Evolutionary conservation across 2,329 filamentous ascomycete species (phyloP), one percentile per base, ranked within the genome.

Genomic region (Aureobasidium sp.): DNA sequence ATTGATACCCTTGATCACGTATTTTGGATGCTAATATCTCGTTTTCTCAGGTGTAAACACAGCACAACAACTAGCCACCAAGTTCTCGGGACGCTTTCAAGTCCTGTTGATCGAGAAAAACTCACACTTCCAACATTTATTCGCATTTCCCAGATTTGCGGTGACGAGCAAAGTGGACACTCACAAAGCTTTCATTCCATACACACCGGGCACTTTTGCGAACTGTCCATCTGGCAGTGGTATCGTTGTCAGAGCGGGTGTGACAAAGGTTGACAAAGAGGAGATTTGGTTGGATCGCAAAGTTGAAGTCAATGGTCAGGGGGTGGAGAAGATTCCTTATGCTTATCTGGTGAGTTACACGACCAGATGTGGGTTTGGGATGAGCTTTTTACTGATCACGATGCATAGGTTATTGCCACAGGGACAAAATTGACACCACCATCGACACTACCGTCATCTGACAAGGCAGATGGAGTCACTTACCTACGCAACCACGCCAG

Each of bases 91-190:
- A 1, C 58, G 58, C 15, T 60, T 61, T 15, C 41, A 49, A 16
- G 45, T 63, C 7, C 9, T 63, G 2, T 29, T 63, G 29, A 61
- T 63, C 1, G 62, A 63, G 39, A 63, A 63, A 32, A 63, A 63
- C 48, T 63, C 62, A 5, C 62, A 63, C 25, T 63, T 63, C 30
- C 58, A 63, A 25, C 59, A 61, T 48, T 32, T 61, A 13, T 63
- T 63, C n/a, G 59, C 58, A 0, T 63, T 63, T 29, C 62, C 62
- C 0, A 21, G 62, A 21, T 63, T 61, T n/a, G 58, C 57, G 32
- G 57, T 63, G 32, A 55, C 52, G 7, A 52, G 21, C 15, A 47
- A 32, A 8, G 58, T 61, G 4, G 62, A 63, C 8, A 61, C 62
- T 4, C 58, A 57, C 9, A 61, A 61, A 21, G 62, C 62, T 7